Evolutionary conservation across 352 stramenopile species (phyloP).

Genomic region (Pythium rishiriense): DNA sequence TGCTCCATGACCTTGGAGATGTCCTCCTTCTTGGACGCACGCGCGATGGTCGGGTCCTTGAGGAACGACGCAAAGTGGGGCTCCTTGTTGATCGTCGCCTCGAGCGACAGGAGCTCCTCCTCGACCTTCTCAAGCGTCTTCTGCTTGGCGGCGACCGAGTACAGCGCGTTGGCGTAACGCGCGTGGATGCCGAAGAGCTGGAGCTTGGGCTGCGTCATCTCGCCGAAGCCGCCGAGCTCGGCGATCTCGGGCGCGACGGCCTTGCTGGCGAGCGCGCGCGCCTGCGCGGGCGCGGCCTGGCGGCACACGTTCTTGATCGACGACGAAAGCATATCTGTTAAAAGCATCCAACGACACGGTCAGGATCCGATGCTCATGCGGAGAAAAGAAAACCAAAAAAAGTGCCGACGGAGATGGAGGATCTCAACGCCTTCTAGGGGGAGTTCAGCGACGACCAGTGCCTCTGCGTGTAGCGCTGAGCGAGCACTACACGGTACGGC

Average conservation of each 20-base stretch:
- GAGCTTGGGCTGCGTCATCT: slow-evolving; percentile 89
- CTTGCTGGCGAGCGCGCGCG: slow-evolving; percentile 43
- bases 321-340: slow-evolving; percentile 61
- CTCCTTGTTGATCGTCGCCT: slow-evolving; percentile 84
- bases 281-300: slow-evolving; percentile 31
- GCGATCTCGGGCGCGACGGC: slow-evolving; percentile 42
- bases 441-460: neutral
- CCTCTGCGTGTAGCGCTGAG: neutral
- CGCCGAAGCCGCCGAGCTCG: slow-evolving; percentile 72
- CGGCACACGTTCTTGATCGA: slow-evolving; percentile 72
- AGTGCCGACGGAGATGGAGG: neutral
- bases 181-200: slow-evolving; percentile 96
- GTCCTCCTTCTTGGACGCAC: slow-evolving; percentile 92
- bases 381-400: neutral
- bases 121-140: slow-evolving; percentile 81
- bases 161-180: slow-evolving; percentile 97
- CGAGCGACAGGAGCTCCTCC: slow-evolving; percentile 87
- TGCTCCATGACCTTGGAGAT: slow-evolving; percentile 90
- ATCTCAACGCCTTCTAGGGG: neutral
- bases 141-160: slow-evolving; percentile 93
- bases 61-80: slow-evolving; percentile 93
- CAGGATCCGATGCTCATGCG: neutral
- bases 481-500: neutral
- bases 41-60: slow-evolving; percentile 95
- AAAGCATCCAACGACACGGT: neutral